Evolutionary conservation across 371 early-diverging fungal genomes (phyloP), one percentile per base, ranked within the genome.

Genomic region (Polyrhizophydium stewartii): DNA sequence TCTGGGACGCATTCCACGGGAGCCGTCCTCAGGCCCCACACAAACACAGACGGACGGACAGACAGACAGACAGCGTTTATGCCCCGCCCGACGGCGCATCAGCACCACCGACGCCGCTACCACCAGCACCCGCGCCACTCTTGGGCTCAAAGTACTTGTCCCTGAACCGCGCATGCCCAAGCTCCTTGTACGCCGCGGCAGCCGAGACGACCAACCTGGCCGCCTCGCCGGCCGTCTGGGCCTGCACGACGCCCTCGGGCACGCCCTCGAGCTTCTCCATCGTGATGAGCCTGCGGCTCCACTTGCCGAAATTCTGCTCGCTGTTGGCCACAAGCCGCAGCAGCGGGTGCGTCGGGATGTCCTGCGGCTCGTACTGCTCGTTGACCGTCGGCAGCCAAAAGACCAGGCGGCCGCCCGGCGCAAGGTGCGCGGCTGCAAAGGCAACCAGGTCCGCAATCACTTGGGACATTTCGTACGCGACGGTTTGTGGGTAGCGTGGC

Each of bases 371-470:
- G 64, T 92, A 87, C 77, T 93, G 92, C 38, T 92, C 92, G 2
- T 89, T 86, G 1, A 94, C 82, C 0, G 93, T 94, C 3, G 98
- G 97, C 28, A 97, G 74, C 97, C 98, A 98, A 74, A 92, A 97
- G 0, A 95, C 94, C 10, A 98, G 76, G 19, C 98, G 83, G 0
- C 98, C 98, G 22, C 92, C 91, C 1, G 90, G 73, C 0, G 82
- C 82, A 31, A 98, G 79, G 67, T 85, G 75, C 57, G 76, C 72
- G 7, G 92, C 93, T 0, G 96, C 87, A 74, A 98, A 93, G 40
- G 81, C 78, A 12, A 94, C 67, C 27, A 98, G 72, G 72, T 97
- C 98, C 3, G 70, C 61, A 1, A 96, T 66, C 0, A 98, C 92
- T 50, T 92, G 87, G 2, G 90, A 86, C 91, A 97, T 92, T 67